Conservation (phyloP, 2,329 filamentous ascomycete genomes). For the Gremmenia infestans region DNA sequence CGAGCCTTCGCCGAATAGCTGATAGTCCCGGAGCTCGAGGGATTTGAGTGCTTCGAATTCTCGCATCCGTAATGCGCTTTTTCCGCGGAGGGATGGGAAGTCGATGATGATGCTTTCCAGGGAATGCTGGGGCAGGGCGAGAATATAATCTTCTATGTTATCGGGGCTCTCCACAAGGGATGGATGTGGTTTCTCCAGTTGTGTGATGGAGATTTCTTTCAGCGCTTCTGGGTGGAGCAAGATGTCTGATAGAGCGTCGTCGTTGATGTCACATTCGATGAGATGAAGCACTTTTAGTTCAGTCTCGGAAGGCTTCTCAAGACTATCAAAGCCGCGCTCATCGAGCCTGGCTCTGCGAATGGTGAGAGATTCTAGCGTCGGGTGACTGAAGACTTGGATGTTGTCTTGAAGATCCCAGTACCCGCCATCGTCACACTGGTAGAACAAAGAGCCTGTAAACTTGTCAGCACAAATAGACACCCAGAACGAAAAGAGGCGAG, state of each 20-base stretch:
- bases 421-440: conserved; percentile 38
- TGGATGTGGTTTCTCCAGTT: conserved; percentile 35
- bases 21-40: conserved; percentile 42
- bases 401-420: conserved; percentile 50
- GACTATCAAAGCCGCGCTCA: conserved; percentile 42
- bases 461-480: background rate
- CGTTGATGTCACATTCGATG: conserved; percentile 48
- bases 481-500: background rate
- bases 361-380: conserved; percentile 42
- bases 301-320: conserved; percentile 44
- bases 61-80: conserved; percentile 39
- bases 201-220: conserved; percentile 44
- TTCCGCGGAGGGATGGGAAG: conserved; percentile 36
- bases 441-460: conserved; percentile 35
- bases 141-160: conserved; percentile 43
- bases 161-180: conserved; percentile 44
- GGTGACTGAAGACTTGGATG: conserved; percentile 47
- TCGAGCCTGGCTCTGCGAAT: conserved; percentile 43
- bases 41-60: conserved; percentile 39
- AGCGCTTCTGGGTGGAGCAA: conserved; percentile 41
- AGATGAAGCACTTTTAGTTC: conserved; percentile 40
- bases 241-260: conserved; percentile 37
- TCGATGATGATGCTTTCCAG: conserved; percentile 43
- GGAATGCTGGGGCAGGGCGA: conserved; percentile 39
- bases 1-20: conserved; percentile 43